Conservation (phyloP, 2,329 filamentous ascomycete genomes). For the Trichoderma endophyticum region DNA sequence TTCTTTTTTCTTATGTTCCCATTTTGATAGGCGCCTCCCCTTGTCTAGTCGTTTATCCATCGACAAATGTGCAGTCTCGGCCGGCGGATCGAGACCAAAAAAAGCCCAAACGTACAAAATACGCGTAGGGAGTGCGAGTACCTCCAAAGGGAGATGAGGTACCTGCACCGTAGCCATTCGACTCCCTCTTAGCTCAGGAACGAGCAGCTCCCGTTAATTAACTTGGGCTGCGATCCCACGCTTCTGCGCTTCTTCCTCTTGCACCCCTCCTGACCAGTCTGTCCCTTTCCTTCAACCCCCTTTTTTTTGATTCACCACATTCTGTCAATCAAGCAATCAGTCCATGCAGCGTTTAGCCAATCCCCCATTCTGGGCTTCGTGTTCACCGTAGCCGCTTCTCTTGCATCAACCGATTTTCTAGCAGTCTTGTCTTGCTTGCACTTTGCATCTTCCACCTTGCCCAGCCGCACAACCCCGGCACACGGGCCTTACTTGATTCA, state of each 20-base stretch:
- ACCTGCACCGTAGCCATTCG: not conserved
- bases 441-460: not conserved
- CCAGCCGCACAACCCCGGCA: conserved; percentile 12
- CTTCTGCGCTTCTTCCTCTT: conserved; percentile 11
- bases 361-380: conserved; percentile 6
- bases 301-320: conserved; percentile 13
- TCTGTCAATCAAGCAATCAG: not conserved
- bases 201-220: conserved; percentile 16
- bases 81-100: not conserved
- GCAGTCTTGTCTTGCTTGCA: not conserved
- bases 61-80: not conserved
- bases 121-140: not conserved
- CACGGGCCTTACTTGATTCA: conserved; percentile 16
- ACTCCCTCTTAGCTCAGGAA: conserved; percentile 16
- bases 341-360: not conserved
- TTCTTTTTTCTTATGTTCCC: not conserved
- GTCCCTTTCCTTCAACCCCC: conserved; percentile 10
- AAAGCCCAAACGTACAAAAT: not conserved
- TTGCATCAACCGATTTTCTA: not conserved
- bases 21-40: not conserved
- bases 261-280: conserved; percentile 11
- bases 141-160: conserved; percentile 8
- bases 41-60: not conserved
- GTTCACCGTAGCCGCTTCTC: not conserved
- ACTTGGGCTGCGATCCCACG: conserved; percentile 2